These are phyloP conservation scores for Naematelia aurantialba DNA, from an alignment of 768 basidiomycete species.

Conservation along the genomic window DNA sequence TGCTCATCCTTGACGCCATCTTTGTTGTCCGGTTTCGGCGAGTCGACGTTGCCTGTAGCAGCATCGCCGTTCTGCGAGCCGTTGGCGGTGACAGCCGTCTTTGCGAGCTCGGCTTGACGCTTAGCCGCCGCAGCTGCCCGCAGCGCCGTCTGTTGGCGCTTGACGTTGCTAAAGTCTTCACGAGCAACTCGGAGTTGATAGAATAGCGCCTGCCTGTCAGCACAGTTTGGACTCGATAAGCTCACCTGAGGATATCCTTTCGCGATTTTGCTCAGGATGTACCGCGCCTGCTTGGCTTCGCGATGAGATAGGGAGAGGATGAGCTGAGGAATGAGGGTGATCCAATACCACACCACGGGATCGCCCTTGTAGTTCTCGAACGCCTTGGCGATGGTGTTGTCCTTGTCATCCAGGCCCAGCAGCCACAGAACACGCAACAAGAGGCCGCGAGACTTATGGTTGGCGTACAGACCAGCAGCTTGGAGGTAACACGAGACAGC, in stretches of 20 bases:
- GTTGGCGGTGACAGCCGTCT: not conserved
- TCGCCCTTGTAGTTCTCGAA: conserved; percentile 97
- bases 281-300: conserved; percentile 87
- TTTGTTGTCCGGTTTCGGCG: conserved; percentile 21
- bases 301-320: conserved; percentile 82
- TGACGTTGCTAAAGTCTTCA: conserved; percentile 60
- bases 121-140: conserved; percentile 19
- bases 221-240: not conserved
- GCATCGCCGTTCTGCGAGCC: not conserved
- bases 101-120: conserved; percentile 18
- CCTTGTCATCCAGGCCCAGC: conserved; percentile 79
- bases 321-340: conserved; percentile 91
- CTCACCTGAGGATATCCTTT: conserved; percentile 86
- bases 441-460: conserved; percentile 81
- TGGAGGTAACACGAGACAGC: conserved; percentile 98
- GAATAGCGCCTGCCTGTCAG: conserved; percentile 72
- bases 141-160: conserved; percentile 37
- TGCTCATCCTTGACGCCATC: conserved; percentile 27
- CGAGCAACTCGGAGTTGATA: conserved; percentile 84
- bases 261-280: conserved; percentile 81
- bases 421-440: conserved; percentile 94
- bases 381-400: conserved; percentile 47
- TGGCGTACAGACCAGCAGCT: conserved; percentile 93
- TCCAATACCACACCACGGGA: conserved; percentile 98
- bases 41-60: not conserved